Percentiles rank a stretch among this genome's conserved stretches.
Conservation (phyloP, 148 eudicot species). For the Camellia granthamiana region DNA sequence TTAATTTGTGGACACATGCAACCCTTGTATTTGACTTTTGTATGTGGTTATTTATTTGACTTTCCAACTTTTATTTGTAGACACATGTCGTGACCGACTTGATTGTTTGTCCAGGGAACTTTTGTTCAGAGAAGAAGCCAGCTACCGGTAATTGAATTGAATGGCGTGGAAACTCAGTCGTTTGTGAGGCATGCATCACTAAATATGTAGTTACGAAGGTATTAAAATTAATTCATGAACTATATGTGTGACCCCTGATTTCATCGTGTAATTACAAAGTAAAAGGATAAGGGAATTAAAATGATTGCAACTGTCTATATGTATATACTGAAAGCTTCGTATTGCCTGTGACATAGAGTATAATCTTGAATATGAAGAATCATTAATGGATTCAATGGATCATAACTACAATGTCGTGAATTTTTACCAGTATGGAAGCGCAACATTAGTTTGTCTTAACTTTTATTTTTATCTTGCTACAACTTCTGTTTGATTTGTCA, state of each 20-base stretch:
- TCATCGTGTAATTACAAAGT: conserved; percentile 17
- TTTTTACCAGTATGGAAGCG: too few species aligned
- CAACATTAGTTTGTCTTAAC: too few species aligned
- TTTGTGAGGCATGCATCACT: conserved; percentile 24
- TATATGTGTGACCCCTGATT: too few species aligned
- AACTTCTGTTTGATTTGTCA: not conserved
- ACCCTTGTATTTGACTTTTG: not conserved
- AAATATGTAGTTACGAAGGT: conserved; percentile 49
- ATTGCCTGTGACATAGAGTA: too few species aligned
- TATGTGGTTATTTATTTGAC: not conserved
- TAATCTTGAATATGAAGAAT: too few species aligned
- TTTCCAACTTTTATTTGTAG: not conserved
- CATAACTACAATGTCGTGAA: too few species aligned
- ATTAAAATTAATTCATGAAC: conserved; percentile 28
- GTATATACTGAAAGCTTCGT: too few species aligned
- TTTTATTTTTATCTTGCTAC: not conserved
- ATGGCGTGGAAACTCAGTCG: conserved; percentile 43
- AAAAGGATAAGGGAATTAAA: too few species aligned
- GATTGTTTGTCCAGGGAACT: conserved; percentile 39
- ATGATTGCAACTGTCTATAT: too few species aligned
- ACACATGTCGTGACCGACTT: not conserved
- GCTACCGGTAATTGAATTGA: conserved; percentile 65
- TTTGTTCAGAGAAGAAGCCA: conserved; percentile 63
- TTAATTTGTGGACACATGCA: not conserved
- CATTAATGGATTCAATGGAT: too few species aligned